These are phyloP conservation scores for Cylindrodendrum hubeiense DNA, from an alignment of 2,329 filamentous ascomycete genomes.

Conservation along the genomic window DNA sequence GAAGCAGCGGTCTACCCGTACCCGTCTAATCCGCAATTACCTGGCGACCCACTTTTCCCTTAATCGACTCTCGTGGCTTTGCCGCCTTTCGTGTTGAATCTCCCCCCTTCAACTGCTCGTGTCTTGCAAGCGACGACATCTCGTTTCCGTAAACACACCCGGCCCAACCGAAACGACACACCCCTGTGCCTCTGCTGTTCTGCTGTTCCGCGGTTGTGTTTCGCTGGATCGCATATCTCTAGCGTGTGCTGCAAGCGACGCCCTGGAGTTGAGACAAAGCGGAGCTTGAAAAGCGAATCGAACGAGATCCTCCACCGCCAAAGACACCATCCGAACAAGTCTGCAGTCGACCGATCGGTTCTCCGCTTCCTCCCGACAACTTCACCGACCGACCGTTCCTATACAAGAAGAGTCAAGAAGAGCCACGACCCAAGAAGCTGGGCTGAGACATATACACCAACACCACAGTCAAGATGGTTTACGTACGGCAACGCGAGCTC, in stretches of 20 bases:
- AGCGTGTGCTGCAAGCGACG: slow-evolving; percentile 13
- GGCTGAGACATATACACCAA: background rate
- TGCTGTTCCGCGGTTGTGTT: background rate
- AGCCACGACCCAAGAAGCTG: background rate
- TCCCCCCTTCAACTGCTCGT: background rate
- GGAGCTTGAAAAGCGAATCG: slow-evolving; percentile 28
- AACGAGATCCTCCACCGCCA: slow-evolving; percentile 26
- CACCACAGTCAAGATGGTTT: slow-evolving; percentile 76
- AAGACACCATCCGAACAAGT: background rate
- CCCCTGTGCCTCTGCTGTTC: background rate
- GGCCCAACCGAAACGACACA: background rate
- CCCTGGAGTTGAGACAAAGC: slow-evolving; percentile 26
- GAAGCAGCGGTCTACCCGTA: background rate
- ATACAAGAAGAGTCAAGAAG: slow-evolving; percentile 4
- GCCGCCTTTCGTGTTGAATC: background rate
- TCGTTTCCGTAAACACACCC: background rate
- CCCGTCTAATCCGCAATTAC: background rate
- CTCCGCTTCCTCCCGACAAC: background rate
- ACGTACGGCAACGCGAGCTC: slow-evolving; percentile 92
- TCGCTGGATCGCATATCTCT: background rate
- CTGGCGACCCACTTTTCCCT: background rate
- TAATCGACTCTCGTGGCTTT: background rate
- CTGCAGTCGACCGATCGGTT: background rate
- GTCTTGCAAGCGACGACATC: background rate
- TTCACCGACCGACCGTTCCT: background rate